Percentiles rank a stretch among this genome's conserved stretches.
Conservation (phyloP, 129 eudicot genomes). For the Smallanthus sonchifolius region DNA sequence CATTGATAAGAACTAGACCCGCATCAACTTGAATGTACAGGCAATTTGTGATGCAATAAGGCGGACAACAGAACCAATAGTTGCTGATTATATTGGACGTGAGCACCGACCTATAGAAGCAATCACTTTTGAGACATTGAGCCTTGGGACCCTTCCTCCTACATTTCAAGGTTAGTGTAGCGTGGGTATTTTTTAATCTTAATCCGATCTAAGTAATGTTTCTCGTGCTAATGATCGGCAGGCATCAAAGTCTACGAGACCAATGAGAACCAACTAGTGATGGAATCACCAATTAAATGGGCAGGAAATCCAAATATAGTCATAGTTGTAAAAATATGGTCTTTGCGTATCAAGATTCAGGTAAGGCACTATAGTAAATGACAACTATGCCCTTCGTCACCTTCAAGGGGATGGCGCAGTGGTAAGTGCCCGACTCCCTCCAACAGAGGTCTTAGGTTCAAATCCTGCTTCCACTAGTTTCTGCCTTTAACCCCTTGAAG, state of each 20-base stretch:
- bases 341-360: slow-evolving; percentile 55
- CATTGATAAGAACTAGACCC: background rate
- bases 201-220: background rate
- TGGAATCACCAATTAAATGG: slow-evolving; percentile 89
- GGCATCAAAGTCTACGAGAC: slow-evolving; percentile 80
- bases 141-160: slow-evolving; percentile 89
- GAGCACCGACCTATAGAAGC: slow-evolving; percentile 53
- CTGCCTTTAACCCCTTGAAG: background rate
- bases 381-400: slow-evolving; percentile 10
- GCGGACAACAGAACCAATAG: slow-evolving; percentile 56
- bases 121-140: slow-evolving; percentile 64
- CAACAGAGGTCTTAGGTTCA: background rate
- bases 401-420: background rate
- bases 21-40: slow-evolving; percentile 26
- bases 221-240: slow-evolving; percentile 22
- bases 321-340: slow-evolving; percentile 43
- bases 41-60: slow-evolving; percentile 57
- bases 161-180: slow-evolving; percentile 52
- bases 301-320: slow-evolving; percentile 86
- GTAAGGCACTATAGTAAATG: slow-evolving; percentile 31
- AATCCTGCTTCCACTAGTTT: background rate
- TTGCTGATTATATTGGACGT: slow-evolving; percentile 69
- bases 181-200: background rate
- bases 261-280: slow-evolving; percentile 69
- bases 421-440: background rate